Evolutionary conservation across 345 rosid genomes (phyloP).

Genomic region (Salix koriyanagi): DNA sequence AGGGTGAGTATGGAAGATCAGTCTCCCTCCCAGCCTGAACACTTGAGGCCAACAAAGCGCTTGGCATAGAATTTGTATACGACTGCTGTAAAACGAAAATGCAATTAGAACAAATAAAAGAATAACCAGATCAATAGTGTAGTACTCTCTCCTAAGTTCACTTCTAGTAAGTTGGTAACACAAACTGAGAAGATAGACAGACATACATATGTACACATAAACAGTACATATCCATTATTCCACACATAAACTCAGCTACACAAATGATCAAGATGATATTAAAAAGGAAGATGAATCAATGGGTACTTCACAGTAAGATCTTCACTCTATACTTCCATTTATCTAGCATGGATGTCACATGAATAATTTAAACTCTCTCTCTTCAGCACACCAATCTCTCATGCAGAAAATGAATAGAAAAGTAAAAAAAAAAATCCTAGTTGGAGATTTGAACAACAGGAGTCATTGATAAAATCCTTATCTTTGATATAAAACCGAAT

Average conservation of each 20-base stretch:
- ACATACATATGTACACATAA: neutral
- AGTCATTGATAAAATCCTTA: neutral
- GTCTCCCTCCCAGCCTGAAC: constrained; percentile 72
- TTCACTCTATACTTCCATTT: neutral
- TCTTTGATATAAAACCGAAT: neutral
- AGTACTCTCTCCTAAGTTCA: neutral
- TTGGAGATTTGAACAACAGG: neutral
- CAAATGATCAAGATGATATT: neutral
- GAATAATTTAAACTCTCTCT: neutral
- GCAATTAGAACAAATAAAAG: neutral
- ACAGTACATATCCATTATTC: neutral
- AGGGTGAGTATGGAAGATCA: constrained; percentile 77
- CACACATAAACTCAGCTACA: neutral
- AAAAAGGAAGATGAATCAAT: neutral
- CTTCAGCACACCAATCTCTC: neutral
- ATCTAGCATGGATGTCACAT: neutral
- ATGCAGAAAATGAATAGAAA: neutral
- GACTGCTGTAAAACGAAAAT: constrained; percentile 42
- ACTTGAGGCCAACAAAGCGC: constrained; percentile 61
- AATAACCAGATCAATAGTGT: neutral
- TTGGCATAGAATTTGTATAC: constrained; percentile 70
- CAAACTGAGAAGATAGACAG: neutral
- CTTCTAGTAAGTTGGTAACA: neutral
- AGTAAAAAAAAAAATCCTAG: neutral
- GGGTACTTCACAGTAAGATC: neutral